Percentiles rank a stretch among this genome's conserved stretches.
Conservation (phyloP, 176 grass and related monocot species). For the Oryza meridionalis region DNA sequence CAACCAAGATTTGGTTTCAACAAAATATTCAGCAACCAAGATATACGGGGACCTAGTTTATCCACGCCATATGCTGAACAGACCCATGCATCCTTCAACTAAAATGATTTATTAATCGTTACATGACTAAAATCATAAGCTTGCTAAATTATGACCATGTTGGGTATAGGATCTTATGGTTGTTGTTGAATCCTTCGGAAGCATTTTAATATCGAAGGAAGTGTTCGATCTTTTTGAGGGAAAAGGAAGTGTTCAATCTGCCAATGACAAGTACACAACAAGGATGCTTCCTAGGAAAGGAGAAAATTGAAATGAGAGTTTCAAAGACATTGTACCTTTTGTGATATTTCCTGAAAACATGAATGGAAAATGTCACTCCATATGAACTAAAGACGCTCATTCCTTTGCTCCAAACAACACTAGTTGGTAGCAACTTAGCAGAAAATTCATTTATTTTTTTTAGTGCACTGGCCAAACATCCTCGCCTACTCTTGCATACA, state of each 20-base stretch:
- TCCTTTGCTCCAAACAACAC: too few species aligned
- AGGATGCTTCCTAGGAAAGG: not conserved
- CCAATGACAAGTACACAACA: too few species aligned
- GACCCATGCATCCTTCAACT: not conserved
- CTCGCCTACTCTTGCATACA: not conserved
- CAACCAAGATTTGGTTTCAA: not conserved
- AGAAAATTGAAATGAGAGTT: too few species aligned
- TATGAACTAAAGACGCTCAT: too few species aligned
- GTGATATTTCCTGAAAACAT: too few species aligned
- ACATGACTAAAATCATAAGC: not conserved
- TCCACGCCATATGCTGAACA: too few species aligned
- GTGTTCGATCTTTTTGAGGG: not conserved
- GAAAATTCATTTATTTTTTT: too few species aligned
- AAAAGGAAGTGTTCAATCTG: too few species aligned
- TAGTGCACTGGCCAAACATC: too few species aligned
- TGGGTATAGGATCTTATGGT: not conserved
- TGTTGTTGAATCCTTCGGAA: not conserved
- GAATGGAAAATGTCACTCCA: too few species aligned
- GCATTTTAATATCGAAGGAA: not conserved
- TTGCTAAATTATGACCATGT: not conserved
- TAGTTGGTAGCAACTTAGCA: too few species aligned
- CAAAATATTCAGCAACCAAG: not conserved
- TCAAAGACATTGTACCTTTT: too few species aligned
- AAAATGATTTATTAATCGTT: not conserved
- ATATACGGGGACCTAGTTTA: not conserved